Evolutionary conservation across 345 rosid species (phyloP).

Genomic region (Triadica sebifera): DNA sequence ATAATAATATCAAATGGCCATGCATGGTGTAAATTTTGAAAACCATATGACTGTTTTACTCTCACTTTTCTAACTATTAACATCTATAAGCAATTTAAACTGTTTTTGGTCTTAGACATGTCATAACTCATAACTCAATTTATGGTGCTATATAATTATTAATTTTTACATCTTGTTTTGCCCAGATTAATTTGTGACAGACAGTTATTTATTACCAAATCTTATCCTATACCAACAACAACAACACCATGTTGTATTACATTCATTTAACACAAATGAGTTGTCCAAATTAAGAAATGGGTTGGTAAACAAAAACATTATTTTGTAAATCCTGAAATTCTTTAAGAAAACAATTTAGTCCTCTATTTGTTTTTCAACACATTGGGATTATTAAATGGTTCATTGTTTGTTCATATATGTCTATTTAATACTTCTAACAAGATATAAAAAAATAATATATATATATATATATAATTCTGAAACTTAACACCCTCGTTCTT

Average conservation of each 20-base stretch:
- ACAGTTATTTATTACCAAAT: background rate
- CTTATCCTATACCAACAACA: slow-evolving; percentile 3
- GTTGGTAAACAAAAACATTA: slow-evolving; percentile 7
- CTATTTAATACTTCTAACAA: no score
- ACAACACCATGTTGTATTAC: background rate
- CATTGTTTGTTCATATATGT: no score
- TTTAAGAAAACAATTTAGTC: background rate
- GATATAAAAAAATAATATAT: no score
- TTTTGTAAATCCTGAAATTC: no score
- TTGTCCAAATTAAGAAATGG: background rate
- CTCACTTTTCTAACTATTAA: background rate
- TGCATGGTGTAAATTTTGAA: no score
- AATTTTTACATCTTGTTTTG: background rate
- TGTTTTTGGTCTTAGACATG: background rate
- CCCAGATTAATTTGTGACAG: background rate
- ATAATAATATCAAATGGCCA: no score
- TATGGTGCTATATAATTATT: no score
- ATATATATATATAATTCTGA: no score
- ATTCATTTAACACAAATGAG: background rate
- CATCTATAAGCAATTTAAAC: no score
- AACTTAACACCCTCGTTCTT: no score
- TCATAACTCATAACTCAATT: background rate
- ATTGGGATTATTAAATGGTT: background rate
- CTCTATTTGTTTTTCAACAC: background rate
- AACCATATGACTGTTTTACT: no score